Conservation (phyloP, 2,329 filamentous ascomycete genomes). For the Arthrobotrys conoides region DNA sequence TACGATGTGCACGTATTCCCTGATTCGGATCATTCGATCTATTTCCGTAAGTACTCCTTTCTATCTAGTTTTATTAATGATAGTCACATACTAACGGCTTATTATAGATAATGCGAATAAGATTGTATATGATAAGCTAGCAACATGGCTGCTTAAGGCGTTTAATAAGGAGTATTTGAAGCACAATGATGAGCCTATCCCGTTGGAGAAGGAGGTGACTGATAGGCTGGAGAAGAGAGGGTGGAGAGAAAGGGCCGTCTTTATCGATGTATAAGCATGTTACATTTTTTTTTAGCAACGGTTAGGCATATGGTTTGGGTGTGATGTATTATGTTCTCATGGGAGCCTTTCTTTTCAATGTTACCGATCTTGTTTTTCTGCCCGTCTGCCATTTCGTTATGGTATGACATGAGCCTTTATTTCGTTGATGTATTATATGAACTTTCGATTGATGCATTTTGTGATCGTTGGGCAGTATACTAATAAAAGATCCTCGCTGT, state of each 20-base stretch:
- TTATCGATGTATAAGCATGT: constrained; percentile 24
- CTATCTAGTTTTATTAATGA: background rate
- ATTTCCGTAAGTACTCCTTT: constrained; percentile 73
- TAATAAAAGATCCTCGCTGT: background rate
- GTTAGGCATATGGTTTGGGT: constrained; percentile 13
- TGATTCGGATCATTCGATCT: constrained; percentile 94
- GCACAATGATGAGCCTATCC: constrained; percentile 70
- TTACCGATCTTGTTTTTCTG: background rate
- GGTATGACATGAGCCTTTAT: background rate
- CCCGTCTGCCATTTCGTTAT: background rate
- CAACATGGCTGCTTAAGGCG: constrained; percentile 93
- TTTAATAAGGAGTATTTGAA: constrained; percentile 92
- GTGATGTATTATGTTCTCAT: constrained; percentile 23
- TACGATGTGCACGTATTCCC: constrained; percentile 98
- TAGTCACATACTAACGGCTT: background rate
- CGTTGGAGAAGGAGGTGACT: constrained; percentile 50
- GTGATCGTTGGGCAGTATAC: background rate
- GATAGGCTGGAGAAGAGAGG: constrained; percentile 37
- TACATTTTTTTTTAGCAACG: background rate
- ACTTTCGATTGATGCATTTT: constrained; percentile 28
- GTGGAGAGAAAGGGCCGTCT: constrained; percentile 34
- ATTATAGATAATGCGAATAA: constrained; percentile 80
- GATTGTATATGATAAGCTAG: constrained; percentile 88
- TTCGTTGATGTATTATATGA: background rate
- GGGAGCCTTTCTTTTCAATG: background rate